These are phyloP conservation scores for Hypoxylon cercidicola DNA, from an alignment of 495 filamentous ascomycete species.

Conservation along the genomic window DNA sequence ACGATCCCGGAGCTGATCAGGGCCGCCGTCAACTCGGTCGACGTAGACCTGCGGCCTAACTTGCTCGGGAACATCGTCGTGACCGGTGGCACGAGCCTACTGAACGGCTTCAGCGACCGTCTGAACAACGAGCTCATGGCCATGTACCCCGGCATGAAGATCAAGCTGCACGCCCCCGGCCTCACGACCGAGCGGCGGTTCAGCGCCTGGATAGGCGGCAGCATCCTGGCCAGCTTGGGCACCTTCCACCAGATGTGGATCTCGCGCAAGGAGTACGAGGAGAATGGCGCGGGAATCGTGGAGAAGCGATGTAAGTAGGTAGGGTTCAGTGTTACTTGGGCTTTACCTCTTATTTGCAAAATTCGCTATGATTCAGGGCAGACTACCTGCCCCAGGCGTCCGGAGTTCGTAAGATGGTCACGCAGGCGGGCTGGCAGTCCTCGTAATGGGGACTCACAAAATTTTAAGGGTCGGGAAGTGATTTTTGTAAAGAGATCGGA, in stretches of 20 bases:
- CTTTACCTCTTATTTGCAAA: too few relatives aligned
- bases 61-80: slow-evolving; percentile 92
- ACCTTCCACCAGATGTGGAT: slow-evolving; percentile 99
- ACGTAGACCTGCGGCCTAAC: slow-evolving; percentile 86
- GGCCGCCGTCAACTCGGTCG: slow-evolving; percentile 77
- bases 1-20: slow-evolving; percentile 84
- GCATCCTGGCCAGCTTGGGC: slow-evolving; percentile 93
- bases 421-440: slow-evolving; percentile 4
- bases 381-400: slow-evolving; percentile 24
- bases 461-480: slow-evolving; percentile 1
- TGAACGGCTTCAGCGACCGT: slow-evolving; percentile 90
- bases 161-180: slow-evolving; percentile 86
- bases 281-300: slow-evolving; percentile 75
- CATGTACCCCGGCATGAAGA: slow-evolving; percentile 81
- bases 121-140: slow-evolving; percentile 82
- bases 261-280: slow-evolving; percentile 82
- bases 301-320: slow-evolving; percentile 86
- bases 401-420: slow-evolving; percentile 34
- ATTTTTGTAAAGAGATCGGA: not conserved
- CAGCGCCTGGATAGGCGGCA: slow-evolving; percentile 94
- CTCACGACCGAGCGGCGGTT: slow-evolving; percentile 87
- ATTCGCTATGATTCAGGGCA: slow-evolving; percentile 17
- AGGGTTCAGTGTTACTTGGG: not conserved
- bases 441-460: slow-evolving; percentile 15
- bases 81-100: slow-evolving; percentile 82